Percentiles rank a stretch among this genome's conserved stretches.
Evolutionary conservation across 2,329 filamentous ascomycete genomes (phyloP).

Genomic region (Rutstroemia sp.): DNA sequence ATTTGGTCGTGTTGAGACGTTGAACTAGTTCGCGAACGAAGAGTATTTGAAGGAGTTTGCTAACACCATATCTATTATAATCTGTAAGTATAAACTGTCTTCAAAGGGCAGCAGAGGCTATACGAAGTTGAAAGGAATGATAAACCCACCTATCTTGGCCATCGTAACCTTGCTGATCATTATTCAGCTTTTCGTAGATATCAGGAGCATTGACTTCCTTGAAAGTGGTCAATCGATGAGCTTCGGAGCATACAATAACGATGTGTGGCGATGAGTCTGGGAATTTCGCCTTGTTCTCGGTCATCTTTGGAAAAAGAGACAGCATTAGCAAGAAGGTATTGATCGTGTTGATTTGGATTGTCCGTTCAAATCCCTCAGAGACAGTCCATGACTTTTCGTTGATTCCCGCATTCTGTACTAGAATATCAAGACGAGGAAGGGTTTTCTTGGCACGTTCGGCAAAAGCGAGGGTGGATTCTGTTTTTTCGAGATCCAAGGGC

Average conservation of each 20-base stretch:
- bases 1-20: background rate
- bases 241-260: slow-evolving; percentile 16
- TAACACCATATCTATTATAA: slow-evolving; percentile 5
- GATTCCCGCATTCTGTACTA: slow-evolving; percentile 33
- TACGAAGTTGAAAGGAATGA: background rate
- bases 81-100: background rate
- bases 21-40: background rate
- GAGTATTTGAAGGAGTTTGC: slow-evolving; percentile 5
- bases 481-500: slow-evolving; percentile 16
- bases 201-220: slow-evolving; percentile 16
- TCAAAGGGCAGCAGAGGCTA: background rate
- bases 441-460: slow-evolving; percentile 15
- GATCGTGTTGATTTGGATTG: slow-evolving; percentile 25
- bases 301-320: slow-evolving; percentile 23
- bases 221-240: slow-evolving; percentile 20
- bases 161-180: slow-evolving; percentile 11
- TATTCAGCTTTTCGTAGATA: slow-evolving; percentile 16
- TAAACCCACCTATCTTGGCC: slow-evolving; percentile 4
- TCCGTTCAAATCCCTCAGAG: slow-evolving; percentile 16
- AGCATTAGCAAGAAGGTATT: slow-evolving; percentile 25
- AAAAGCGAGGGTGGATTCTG: slow-evolving; percentile 15
- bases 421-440: slow-evolving; percentile 37
- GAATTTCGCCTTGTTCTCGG: slow-evolving; percentile 10
- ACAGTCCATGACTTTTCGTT: background rate
- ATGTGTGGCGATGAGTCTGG: slow-evolving; percentile 11